Conservation (phyloP, 2,329 filamentous ascomycete species). For the Dactylellina sp. region DNA sequence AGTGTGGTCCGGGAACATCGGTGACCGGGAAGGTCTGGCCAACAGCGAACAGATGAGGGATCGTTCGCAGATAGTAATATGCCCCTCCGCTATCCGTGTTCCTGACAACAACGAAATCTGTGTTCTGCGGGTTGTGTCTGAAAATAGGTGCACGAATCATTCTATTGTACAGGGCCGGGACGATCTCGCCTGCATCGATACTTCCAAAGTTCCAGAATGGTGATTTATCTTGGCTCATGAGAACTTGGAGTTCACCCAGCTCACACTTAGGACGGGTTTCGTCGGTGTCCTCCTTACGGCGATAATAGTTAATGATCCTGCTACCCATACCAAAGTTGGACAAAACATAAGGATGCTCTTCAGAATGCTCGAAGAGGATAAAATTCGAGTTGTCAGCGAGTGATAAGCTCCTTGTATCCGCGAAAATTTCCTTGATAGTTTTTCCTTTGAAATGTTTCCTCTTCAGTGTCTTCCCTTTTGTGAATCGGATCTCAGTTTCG, state of each 20-base stretch:
- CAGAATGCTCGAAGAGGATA: constrained; percentile 92
- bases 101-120: constrained; percentile 87
- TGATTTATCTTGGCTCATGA: constrained; percentile 93
- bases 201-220: constrained; percentile 96
- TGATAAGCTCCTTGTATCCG: constrained; percentile 82
- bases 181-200: constrained; percentile 88
- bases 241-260: constrained; percentile 86
- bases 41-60: constrained; percentile 90
- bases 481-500: constrained; percentile 77
- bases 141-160: constrained; percentile 97
- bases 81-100: constrained; percentile 81
- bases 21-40: constrained; percentile 93
- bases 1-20: constrained; percentile 92
- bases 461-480: constrained; percentile 78
- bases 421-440: constrained; percentile 80
- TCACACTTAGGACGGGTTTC: constrained; percentile 69
- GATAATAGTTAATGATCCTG: constrained; percentile 95
- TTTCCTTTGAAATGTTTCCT: constrained; percentile 85
- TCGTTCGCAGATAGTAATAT: constrained; percentile 84
- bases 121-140: constrained; percentile 79
- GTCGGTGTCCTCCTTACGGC: constrained; percentile 78
- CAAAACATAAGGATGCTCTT: constrained; percentile 88
- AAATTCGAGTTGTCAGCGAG: constrained; percentile 89
- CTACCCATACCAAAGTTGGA: constrained; percentile 99
- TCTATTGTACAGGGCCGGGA: constrained; percentile 90